Evolutionary conservation across 805 yeast species (phyloP).

Genomic region (Diddensiella caesifluorescens): DNA sequence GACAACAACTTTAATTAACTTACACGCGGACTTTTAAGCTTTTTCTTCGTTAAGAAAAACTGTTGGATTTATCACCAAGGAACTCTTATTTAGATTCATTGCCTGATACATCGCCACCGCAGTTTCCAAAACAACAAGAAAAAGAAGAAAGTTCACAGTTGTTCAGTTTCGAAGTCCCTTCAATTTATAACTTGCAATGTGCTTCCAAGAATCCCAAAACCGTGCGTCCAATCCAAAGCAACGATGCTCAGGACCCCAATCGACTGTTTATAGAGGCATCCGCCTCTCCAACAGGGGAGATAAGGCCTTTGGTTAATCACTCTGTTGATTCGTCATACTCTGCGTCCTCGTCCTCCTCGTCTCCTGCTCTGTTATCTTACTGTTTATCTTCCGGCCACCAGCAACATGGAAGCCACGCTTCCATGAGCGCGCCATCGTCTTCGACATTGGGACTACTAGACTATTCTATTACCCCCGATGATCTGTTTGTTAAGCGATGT

Average conservation of each 20-base stretch:
- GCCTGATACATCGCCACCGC: constrained; percentile 7
- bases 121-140: background rate
- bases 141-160: constrained; percentile 1
- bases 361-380: constrained; percentile 2
- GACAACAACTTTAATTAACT: background rate
- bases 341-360: constrained; percentile 1
- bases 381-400: background rate
- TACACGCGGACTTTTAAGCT: background rate
- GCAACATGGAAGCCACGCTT: background rate
- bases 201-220: background rate
- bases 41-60: constrained; percentile 1
- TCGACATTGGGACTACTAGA: background rate
- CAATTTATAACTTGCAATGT: background rate
- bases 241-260: constrained; percentile 1
- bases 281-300: background rate
- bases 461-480: constrained; percentile 7
- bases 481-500: constrained; percentile 1
- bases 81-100: constrained; percentile 8
- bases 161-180: background rate
- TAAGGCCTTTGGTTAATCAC: constrained; percentile 1
- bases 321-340: background rate
- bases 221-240: background rate
- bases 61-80: constrained; percentile 9
- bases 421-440: constrained; percentile 1
- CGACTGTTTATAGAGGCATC: background rate